phyloP scores from a whole-genome alignment of 768 basidiomycete species.

The Podaxis sp. region DNA sequence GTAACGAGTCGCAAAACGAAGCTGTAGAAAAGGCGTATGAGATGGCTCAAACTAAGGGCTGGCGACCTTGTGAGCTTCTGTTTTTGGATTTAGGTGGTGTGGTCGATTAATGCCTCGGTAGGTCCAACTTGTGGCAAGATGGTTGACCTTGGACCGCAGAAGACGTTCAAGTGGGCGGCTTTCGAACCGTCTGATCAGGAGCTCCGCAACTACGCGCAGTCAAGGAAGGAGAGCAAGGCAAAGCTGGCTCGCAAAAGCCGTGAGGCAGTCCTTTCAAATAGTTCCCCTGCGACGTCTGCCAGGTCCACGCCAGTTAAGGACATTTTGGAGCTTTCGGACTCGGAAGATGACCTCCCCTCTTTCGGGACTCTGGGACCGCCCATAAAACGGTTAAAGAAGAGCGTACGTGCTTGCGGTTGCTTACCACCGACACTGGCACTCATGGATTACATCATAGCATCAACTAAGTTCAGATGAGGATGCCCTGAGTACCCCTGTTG shows the following conservation, averaged over 20 bases:
- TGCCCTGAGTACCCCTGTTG: neutral
- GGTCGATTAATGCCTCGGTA: constrained; percentile 20
- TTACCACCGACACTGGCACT: constrained; percentile 18
- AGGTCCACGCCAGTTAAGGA: constrained; percentile 23
- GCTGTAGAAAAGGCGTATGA: constrained; percentile 57
- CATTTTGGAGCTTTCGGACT: constrained; percentile 30
- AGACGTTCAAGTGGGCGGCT: constrained; percentile 59
- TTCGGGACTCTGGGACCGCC: constrained; percentile 26
- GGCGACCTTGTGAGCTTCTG: constrained; percentile 50
- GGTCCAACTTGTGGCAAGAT: constrained; percentile 71
- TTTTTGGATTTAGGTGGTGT: neutral
- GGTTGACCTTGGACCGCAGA: constrained; percentile 47
- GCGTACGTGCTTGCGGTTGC: neutral
- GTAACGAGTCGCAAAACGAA: constrained; percentile 53
- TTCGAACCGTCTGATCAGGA: constrained; percentile 71
- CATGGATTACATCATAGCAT: neutral
- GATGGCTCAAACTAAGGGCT: constrained; percentile 52
- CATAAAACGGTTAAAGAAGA: constrained; percentile 4
- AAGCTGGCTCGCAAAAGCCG: constrained; percentile 16
- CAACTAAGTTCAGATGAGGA: constrained; percentile 4
- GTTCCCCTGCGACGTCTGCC: constrained; percentile 25
- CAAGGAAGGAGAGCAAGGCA: constrained; percentile 28
- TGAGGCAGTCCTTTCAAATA: constrained; percentile 21
- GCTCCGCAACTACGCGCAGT: constrained; percentile 38
- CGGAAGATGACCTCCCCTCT: constrained; percentile 56